Conservation (phyloP, 768 basidiomycete species). For the Hericium coralloides region DNA sequence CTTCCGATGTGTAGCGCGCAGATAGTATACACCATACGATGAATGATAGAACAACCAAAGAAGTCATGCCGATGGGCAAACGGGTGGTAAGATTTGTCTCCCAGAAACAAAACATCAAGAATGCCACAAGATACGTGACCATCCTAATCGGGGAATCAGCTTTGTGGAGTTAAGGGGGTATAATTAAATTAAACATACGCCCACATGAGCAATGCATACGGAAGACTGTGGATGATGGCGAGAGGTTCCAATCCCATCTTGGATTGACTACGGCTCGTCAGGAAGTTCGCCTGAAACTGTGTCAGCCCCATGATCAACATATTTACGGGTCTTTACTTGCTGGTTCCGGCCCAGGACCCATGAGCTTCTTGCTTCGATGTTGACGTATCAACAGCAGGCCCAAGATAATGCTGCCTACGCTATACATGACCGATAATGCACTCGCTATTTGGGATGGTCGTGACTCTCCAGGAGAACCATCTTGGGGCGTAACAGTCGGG, state of each 20-base stretch:
- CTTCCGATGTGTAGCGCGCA: not conserved
- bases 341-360: not conserved
- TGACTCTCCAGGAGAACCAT: not conserved
- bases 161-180: too few species aligned
- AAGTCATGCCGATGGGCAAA: not conserved
- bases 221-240: constrained; percentile 45
- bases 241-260: constrained; percentile 39
- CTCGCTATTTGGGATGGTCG: constrained; percentile 6
- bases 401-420: constrained; percentile 7
- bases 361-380: constrained; percentile 1
- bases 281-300: constrained; percentile 15
- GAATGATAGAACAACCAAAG: not conserved
- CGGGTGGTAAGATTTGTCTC: constrained; percentile 3
- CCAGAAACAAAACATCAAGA: constrained; percentile 6
- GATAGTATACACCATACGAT: not conserved
- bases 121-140: constrained; percentile 4
- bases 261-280: constrained; percentile 17
- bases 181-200: constrained; percentile 30
- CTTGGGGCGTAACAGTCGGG: not conserved
- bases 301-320: not conserved
- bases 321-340: too few species aligned
- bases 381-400: constrained; percentile 8
- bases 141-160: too few species aligned
- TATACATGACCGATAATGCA: constrained; percentile 2
- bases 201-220: constrained; percentile 52